A percentile compares a stretch with the other conserved stretches of the same genome.
These are phyloP conservation scores for Iberis amara DNA, from an alignment of 441 rosid species.

Conservation along the genomic window DNA sequence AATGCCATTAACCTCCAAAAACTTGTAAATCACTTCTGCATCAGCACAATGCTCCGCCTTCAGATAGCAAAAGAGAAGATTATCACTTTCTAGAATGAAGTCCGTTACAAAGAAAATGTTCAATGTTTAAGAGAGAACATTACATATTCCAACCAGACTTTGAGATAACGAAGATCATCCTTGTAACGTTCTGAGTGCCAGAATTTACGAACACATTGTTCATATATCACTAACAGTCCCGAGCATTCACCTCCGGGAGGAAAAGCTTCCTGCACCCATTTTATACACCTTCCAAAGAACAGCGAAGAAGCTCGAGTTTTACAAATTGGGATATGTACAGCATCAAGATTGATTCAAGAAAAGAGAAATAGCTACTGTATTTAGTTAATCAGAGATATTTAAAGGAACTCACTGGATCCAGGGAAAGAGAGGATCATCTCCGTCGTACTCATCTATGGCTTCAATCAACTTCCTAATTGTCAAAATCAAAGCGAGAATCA, in stretches of 20 bases:
- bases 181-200: slow-evolving; percentile 75
- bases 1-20: slow-evolving; percentile 75
- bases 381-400: not conserved
- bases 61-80: not conserved
- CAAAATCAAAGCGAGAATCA: not conserved
- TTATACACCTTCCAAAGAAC: slow-evolving; percentile 54
- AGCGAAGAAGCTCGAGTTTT: slow-evolving; percentile 5
- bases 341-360: slow-evolving; percentile 16
- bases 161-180: slow-evolving; percentile 87
- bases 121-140: slow-evolving; percentile 20
- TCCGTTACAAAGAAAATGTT: not conserved
- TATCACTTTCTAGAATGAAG: not conserved
- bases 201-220: slow-evolving; percentile 80
- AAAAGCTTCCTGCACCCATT: slow-evolving; percentile 89
- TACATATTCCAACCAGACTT: slow-evolving; percentile 95
- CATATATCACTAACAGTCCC: slow-evolving; percentile 70
- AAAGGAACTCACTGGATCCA: slow-evolving; percentile 63
- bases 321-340: not conserved
- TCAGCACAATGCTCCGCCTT: slow-evolving; percentile 81
- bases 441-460: slow-evolving; percentile 63
- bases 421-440: slow-evolving; percentile 78
- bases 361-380: not conserved
- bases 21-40: slow-evolving; percentile 68
- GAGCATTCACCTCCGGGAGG: slow-evolving; percentile 78
- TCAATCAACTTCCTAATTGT: slow-evolving; percentile 56